Evolutionary conservation across 306 rosid species (phyloP).

Genomic region (apple (Malus domestica)): ASM211411v1 NC_041791.1:23130501-23131000

Average conservation of each 20-base stretch:
- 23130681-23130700: constrained; percentile 4
- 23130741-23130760: constrained; percentile 28
- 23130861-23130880: constrained; percentile 46
- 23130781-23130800: constrained; percentile 25
- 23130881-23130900: constrained; percentile 30
- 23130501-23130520: constrained; percentile 44
- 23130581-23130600: constrained; percentile 31
- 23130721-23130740: constrained; percentile 48
- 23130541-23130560: constrained; percentile 27
- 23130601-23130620: constrained; percentile 15
- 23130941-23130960: constrained; percentile 29
- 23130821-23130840: constrained; percentile 45
- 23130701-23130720: constrained; percentile 17
- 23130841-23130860: constrained; percentile 38
- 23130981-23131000: constrained; percentile 92
- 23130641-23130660: constrained; percentile 18
- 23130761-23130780: constrained; percentile 57
- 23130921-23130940: constrained; percentile 39
- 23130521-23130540: constrained; percentile 36
- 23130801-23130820: constrained; percentile 27
- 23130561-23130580: constrained; percentile 34
- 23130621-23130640: constrained; percentile 27
- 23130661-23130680: constrained; percentile 13
- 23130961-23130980: constrained; percentile 56
- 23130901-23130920: constrained; percentile 40